Base-by-base conservation (phyloP, 306 rosid genomes). In the Clitoria ternatea region DNA sequence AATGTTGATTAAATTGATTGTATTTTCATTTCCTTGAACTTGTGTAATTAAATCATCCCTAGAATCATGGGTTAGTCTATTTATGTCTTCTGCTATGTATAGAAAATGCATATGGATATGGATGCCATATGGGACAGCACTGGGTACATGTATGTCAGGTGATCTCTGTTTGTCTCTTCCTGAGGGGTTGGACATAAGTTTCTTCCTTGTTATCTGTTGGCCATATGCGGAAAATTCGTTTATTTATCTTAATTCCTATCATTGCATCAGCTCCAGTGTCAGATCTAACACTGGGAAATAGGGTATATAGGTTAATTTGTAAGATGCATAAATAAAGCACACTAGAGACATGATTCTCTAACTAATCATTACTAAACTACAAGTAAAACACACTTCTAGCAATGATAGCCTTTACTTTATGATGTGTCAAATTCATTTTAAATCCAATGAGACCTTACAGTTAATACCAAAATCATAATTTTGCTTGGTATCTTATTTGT, bases 41-140 rank as follows among this genome's bases (percentile, higher is more conserved):
- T 59, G 45, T 43, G 48, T 9, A 15, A 32, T 18, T 59, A 27
- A 69, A 23, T 50, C 15, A 61, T 53, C 9, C 22, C 14, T 26
- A 20, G 27, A 17, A 50, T 56, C 33, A 32, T 44, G 79, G 49
- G 24, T 7, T 74, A n/a, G 36, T 30, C 64, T 79, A 48, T 52
- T 76, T 40, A 44, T 61, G 30, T 71, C 36, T 73, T 53, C 27
- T 66, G 52, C 59, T 42, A 45, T 13, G 55, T 36, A 17, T 71
- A 24, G 72, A 44, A n/a, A n/a, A n/a, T n/a, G n/a, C n/a, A n/a
- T n/a, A n/a, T n/a, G n/a, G n/a, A 39, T 37, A 59, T 20, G 18
- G 59, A 45, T 57, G 52, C 22, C 61, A 39, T 53, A 69, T 48
- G 49, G 47, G 19, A 36, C 50, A 45, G 42, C 23, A 60, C 37